These are phyloP conservation scores for Viscum album DNA, from an alignment of 177 flowering plant species.

Conservation along the genomic window DNA sequence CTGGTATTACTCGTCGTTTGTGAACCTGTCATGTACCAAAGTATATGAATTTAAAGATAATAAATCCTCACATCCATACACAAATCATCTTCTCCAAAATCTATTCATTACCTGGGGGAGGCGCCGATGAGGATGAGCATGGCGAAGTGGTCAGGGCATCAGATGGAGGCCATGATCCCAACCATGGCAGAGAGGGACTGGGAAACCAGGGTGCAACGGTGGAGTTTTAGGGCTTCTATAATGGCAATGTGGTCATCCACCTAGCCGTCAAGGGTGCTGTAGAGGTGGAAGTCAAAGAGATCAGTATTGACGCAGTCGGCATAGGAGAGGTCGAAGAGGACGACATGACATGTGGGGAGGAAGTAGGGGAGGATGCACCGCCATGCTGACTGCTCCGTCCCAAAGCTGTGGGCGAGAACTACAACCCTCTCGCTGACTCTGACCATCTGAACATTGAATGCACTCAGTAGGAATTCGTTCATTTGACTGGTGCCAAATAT, in stretches of 20 bases:
- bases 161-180: slow-evolving; percentile 60
- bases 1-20: slow-evolving; percentile 72
- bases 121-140: slow-evolving; percentile 54
- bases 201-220: slow-evolving; percentile 58
- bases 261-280: slow-evolving; percentile 61
- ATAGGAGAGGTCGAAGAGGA: slow-evolving; percentile 77
- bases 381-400: slow-evolving; percentile 93
- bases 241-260: slow-evolving; percentile 66
- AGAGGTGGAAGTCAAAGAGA: slow-evolving; percentile 72
- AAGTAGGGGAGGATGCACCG: slow-evolving; percentile 71
- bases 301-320: slow-evolving; percentile 84
- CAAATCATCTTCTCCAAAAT: too few species aligned
- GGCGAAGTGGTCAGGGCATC: slow-evolving; percentile 70
- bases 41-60: too few species aligned
- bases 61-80: too few species aligned
- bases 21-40: too few species aligned
- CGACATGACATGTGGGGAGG: slow-evolving; percentile 38
- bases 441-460: slow-evolving; percentile 37
- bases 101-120: slow-evolving; percentile 75
- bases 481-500: too few species aligned
- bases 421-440: slow-evolving; percentile 43
- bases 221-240: slow-evolving; percentile 45
- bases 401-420: slow-evolving; percentile 76
- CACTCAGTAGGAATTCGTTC: too few species aligned
- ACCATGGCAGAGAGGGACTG: slow-evolving; percentile 66